phyloP scores from a whole-genome alignment of 495 filamentous ascomycete genomes.

The Aspergillus mulundensis region DNA sequence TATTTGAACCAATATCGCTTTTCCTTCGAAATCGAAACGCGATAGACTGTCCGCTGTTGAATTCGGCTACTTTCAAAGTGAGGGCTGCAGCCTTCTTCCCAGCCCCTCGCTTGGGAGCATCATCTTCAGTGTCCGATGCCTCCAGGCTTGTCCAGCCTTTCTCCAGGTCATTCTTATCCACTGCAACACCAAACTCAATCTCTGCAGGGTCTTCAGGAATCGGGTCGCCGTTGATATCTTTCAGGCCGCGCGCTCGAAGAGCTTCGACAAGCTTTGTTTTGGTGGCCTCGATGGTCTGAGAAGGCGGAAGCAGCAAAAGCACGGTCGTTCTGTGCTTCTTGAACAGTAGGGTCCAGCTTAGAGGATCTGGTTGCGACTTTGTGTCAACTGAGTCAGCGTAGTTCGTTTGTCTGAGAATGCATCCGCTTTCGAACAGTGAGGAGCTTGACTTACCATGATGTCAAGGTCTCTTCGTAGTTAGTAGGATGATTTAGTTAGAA shows the following conservation, averaged over 20 bases:
- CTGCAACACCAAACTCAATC: slow-evolving; percentile 51
- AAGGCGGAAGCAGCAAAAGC: slow-evolving; percentile 62
- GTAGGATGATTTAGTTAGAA: slow-evolving; percentile 1
- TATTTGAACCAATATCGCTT: slow-evolving; percentile 14
- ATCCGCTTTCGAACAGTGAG: neutral
- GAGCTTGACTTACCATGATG: slow-evolving; percentile 17
- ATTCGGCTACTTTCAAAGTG: slow-evolving; percentile 45
- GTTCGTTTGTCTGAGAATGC: neutral
- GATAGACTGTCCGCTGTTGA: slow-evolving; percentile 56
- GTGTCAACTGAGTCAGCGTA: slow-evolving; percentile 3
- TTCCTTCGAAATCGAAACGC: slow-evolving; percentile 62
- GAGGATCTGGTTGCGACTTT: slow-evolving; percentile 30
- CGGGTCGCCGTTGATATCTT: slow-evolving; percentile 40
- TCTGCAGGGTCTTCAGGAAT: slow-evolving; percentile 46
- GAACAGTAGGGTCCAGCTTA: slow-evolving; percentile 64
- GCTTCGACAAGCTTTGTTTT: slow-evolving; percentile 62
- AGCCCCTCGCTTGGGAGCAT: slow-evolving; percentile 38
- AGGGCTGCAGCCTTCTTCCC: slow-evolving; percentile 37
- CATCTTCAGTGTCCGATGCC: slow-evolving; percentile 31
- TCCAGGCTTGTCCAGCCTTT: slow-evolving; percentile 55
- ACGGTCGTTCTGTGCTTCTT: slow-evolving; percentile 77
- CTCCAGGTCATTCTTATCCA: slow-evolving; percentile 51
- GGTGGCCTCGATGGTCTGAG: slow-evolving; percentile 55
- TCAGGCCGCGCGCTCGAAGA: slow-evolving; percentile 38
- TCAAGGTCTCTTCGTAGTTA: neutral